These are phyloP conservation scores for Talaromyces sp. DNA, from an alignment of 2,329 filamentous ascomycete species.

Conservation along the genomic window DNA sequence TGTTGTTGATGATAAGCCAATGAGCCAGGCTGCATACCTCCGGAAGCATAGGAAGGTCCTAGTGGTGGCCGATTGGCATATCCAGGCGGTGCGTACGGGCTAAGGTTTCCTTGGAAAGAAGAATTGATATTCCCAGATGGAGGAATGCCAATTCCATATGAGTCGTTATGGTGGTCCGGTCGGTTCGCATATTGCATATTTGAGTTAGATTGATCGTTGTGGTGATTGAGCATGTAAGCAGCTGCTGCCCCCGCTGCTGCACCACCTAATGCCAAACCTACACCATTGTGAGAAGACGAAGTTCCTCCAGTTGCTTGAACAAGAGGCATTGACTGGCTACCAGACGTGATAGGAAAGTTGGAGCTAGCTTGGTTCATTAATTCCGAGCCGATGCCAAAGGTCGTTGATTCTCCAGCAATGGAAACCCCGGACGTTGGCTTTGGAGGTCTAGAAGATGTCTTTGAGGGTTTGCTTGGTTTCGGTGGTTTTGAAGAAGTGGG, in stretches of 20 bases:
- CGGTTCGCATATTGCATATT: conserved; percentile 14
- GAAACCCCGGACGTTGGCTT: conserved; percentile 7
- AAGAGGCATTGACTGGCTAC: conserved; percentile 17
- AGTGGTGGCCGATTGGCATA: not conserved
- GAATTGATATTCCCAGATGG: not conserved
- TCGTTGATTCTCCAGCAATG: conserved; percentile 29
- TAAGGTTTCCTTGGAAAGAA: conserved; percentile 12
- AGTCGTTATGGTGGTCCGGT: conserved; percentile 5
- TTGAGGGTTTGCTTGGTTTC: conserved; percentile 29
- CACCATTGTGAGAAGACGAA: conserved; percentile 28
- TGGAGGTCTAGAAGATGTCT: conserved; percentile 18
- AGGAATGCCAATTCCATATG: conserved; percentile 9
- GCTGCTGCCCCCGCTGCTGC: conserved; percentile 39
- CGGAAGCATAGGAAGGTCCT: conserved; percentile 16
- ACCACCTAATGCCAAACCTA: conserved; percentile 32
- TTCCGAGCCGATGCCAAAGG: conserved; percentile 39
- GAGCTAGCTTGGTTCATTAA: conserved; percentile 19
- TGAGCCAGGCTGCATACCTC: conserved; percentile 28
- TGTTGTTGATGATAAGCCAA: conserved; percentile 50
- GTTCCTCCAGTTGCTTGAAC: conserved; percentile 18
- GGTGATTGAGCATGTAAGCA: conserved; percentile 38
- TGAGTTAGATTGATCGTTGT: conserved; percentile 27
- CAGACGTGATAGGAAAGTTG: conserved; percentile 19
- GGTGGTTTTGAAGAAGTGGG: conserved; percentile 25
- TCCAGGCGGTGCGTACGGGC: not conserved